Base-by-base conservation (phyloP, 2,329 filamentous ascomycete species). In the Ophiostoma perfectum region DNA sequence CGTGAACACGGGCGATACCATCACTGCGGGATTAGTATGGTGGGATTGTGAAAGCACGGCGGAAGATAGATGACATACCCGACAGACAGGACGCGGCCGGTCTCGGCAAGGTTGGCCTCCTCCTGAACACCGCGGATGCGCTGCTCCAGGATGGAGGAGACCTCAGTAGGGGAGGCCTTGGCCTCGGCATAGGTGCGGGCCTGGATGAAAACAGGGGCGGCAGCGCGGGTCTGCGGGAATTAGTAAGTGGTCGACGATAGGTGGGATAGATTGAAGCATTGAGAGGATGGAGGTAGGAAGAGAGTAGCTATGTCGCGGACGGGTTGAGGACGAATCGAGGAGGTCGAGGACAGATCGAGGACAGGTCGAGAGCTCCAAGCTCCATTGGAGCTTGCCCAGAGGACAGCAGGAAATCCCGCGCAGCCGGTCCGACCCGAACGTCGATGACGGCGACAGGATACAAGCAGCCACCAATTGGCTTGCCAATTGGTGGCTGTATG, bases 1-100 rank as follows among this genome's bases (percentile, higher is more conserved):
- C 95, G 84, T 99, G 93, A 77, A 99, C 94, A 93, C 95, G 94
- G 81, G 95, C 95, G 80, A 99, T 99, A 96, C 95, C 95, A 86
- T 99, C 95, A 95, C 95, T 98, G 77, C 41, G 62, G 70, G 67
- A 75, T 80, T 72, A 80, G 78, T 58, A 52, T 36, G 8, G 14
- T 44, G n/a, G 5, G 7, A 42, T 12, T 36, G 52, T 7, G 45
- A 27, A 27, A 27, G 27, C 27, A 27, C 27, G 27, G 3, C 6
- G 12, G 45, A 16, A 18, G 27, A n/a, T 5, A 42, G 4, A 41
- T 12, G 16, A 90, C 93, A 80, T 96, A 98, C 94, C 94, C 94
- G 82, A 99, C 93, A 79, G 93, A 97, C 77, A 99, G 90, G 79
- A 99, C 95, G 84, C 94, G 93, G 80, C 95, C 95, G 80, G 95